These are phyloP conservation scores for Aspergillus cristatus DNA, from an alignment of 495 filamentous ascomycete species.

Conservation along the genomic window DNA sequence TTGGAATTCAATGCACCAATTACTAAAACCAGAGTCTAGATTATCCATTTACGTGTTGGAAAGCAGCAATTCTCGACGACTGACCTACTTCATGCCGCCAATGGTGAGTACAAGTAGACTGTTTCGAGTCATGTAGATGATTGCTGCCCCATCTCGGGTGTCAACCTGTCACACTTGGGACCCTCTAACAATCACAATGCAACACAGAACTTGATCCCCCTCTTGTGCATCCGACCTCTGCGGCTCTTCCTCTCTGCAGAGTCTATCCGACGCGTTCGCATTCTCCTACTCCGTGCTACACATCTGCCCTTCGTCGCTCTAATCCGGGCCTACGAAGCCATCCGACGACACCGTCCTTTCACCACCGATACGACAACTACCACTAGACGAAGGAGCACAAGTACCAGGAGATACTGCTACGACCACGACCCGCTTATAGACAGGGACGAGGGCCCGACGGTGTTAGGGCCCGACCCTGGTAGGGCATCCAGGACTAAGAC, in stretches of 20 bases:
- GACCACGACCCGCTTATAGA: too few relatives aligned
- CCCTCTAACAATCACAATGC: slow-evolving; percentile 16
- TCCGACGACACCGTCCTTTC: slow-evolving; percentile 8
- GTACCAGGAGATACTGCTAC: too few relatives aligned
- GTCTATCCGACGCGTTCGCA: slow-evolving; percentile 62
- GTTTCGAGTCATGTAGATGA: background rate
- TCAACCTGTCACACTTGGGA: too few relatives aligned
- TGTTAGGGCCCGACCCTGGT: background rate
- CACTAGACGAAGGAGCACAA: too few relatives aligned
- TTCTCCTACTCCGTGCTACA: slow-evolving; percentile 65
- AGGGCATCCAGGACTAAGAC: slow-evolving; percentile 6
- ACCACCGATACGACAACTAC: too few relatives aligned
- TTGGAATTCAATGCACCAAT: background rate
- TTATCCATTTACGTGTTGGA: slow-evolving; percentile 67
- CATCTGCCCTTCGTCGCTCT: slow-evolving; percentile 55
- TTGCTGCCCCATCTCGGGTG: too few relatives aligned
- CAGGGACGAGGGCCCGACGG: too few relatives aligned
- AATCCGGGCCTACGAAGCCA: slow-evolving; percentile 52
- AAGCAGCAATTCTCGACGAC: slow-evolving; percentile 60
- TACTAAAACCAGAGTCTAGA: slow-evolving; percentile 13
- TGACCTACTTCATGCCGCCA: slow-evolving; percentile 71
- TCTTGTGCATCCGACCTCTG: slow-evolving; percentile 74
- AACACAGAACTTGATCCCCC: slow-evolving; percentile 69
- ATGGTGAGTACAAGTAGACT: slow-evolving; percentile 36
- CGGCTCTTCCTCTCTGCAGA: slow-evolving; percentile 66